phyloP scores from a whole-genome alignment of 169 alveolate genomes.

The Ichthyophthirius multifiliis region DNA sequence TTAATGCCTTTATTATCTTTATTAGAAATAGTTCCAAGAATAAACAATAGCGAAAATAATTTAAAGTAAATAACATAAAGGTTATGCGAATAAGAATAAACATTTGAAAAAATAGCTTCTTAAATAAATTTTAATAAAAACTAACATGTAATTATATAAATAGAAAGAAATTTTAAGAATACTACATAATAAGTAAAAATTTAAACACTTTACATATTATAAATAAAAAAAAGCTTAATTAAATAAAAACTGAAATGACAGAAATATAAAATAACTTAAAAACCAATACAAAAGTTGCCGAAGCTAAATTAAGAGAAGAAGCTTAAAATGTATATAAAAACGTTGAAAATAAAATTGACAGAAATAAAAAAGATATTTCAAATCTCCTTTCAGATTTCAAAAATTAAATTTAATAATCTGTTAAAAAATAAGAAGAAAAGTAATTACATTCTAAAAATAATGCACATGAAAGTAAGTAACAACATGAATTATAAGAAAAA shows the following conservation, averaged over 20 bases:
- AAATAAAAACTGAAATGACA: not conserved
- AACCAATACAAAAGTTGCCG: not conserved
- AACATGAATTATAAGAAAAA: no score
- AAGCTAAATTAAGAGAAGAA: not conserved
- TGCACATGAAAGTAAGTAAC: no score
- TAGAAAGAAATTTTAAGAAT: constrained; percentile 7
- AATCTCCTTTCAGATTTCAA: not conserved
- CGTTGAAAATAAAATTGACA: not conserved
- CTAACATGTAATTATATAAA: not conserved
- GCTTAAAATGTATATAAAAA: not conserved
- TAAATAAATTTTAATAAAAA: not conserved
- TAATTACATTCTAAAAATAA: no score
- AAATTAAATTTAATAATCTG: not conserved
- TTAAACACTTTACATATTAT: no score
- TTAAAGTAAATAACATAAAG: not conserved
- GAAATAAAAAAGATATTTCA: not conserved
- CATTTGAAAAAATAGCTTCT: not conserved
- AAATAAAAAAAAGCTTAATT: no score
- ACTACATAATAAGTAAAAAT: not conserved
- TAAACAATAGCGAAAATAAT: not conserved
- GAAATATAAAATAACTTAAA: not conserved
- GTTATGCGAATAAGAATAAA: not conserved
- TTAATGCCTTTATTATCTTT: not conserved
- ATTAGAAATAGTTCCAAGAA: not conserved
- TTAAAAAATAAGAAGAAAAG: not conserved